Percentiles rank a stretch among this genome's conserved stretches.
Evolutionary conservation across 2,329 filamentous ascomycete species (phyloP).

Genomic region (Aspergillus caelatus): DNA sequence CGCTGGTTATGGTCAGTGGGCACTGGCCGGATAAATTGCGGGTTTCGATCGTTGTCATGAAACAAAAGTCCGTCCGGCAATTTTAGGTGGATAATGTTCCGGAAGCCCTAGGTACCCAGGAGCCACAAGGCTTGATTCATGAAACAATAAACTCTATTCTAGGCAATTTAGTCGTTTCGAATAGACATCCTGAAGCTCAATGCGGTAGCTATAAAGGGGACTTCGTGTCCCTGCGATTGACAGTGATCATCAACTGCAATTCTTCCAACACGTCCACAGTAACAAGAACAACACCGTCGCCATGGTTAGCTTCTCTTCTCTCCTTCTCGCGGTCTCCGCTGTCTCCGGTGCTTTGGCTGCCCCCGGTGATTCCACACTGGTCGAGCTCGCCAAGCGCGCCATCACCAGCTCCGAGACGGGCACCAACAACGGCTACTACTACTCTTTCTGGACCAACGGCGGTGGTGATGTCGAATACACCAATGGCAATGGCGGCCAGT

Average conservation of each 20-base stretch:
- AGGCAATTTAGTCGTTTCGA: neutral
- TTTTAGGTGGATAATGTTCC: neutral
- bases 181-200: neutral
- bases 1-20: neutral
- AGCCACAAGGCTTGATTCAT: neutral
- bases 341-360: conserved; percentile 14
- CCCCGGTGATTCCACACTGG: conserved; percentile 1
- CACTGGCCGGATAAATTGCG: neutral
- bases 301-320: conserved; percentile 19
- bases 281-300: neutral
- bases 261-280: neutral
- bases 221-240: neutral
- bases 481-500: conserved; percentile 49
- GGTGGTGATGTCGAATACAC: conserved; percentile 50
- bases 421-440: conserved; percentile 51
- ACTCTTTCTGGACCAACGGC: conserved; percentile 55
- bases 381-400: conserved; percentile 16
- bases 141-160: neutral
- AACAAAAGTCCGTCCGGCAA: neutral
- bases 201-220: neutral
- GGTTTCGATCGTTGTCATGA: neutral
- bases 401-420: conserved; percentile 24
- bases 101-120: neutral
- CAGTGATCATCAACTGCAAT: neutral
- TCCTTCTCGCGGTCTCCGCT: conserved; percentile 12